Base-by-base conservation (phyloP, 352 stramenopile genomes). In the Phytopythium sindhum region DNA sequence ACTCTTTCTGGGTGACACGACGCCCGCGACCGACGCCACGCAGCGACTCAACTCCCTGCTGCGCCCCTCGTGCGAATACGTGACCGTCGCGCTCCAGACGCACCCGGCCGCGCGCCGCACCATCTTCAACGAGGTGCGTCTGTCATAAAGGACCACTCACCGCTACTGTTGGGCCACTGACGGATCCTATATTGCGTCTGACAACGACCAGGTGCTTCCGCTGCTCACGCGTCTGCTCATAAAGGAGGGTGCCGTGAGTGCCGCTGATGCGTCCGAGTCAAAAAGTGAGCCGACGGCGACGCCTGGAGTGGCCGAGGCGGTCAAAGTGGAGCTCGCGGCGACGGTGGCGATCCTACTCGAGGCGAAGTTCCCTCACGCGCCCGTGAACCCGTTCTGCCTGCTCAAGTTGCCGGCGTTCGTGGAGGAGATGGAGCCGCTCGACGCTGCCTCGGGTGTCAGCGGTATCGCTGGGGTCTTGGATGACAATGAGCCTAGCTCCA, bases 321-420 rank as follows among this genome's bases (percentile, higher is more conserved):
- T 88, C 23, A 75, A 81, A 28, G 56, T 78, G 21, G 84, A 93
- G 56, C 47, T 93, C 23, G 69, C 75, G 4, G 63, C 75, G 19
- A 89, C 80, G 0, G 72, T 88, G 41, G 82, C 77, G 0, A 75
- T 85, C 17, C 56, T 93, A 21, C 66, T 93, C 39, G 84, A 91
- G 19, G 69, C 72, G 3, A 81, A 81, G 31, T 73, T 78, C 17
- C 70, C 78, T 42, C 66, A 67, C 33, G 63, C 75, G 5, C 28
- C 65, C 0, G 57, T 58, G n/a, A 84, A 86, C 21, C 66, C 77
- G 19, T 91, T 89, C 47, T 54, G 64, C 21, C 57, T 91, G 42
- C 61, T 93, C 41, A 70, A 76, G 15, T 48, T 91, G 47, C 84
- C 81, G 6, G 56, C 67, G 9, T 93, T 93, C 65, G 78, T 88